Evolutionary conservation across 2,329 filamentous ascomycete species (phyloP), one percentile per base, ranked within the genome.

Genomic region (Cladophialophora chaetospira): DNA sequence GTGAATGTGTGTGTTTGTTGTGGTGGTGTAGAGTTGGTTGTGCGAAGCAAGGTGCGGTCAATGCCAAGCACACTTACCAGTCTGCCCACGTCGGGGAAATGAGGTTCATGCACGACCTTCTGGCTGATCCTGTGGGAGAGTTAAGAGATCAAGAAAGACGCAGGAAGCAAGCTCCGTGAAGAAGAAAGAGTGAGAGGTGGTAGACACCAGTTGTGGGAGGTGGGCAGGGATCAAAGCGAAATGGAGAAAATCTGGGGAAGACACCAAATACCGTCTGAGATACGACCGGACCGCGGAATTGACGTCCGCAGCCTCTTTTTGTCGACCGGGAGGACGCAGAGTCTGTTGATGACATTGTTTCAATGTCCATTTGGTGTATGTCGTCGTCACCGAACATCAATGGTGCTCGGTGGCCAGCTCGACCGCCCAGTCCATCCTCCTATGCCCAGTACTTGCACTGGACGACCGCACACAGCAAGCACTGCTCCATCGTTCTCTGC

Each of bases 21-120:
- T 8, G 13, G 23, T 10, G 40, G 1, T 25, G 36, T 44, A 43
- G 33, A 13, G 25, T 40, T 23, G 25, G 13, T 21, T 43, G 25
- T 40, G n/a, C 17, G 26, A 21, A 15, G 11, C 5, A 13, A 50
- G 10, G 15, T 19, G 36, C 48, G 13, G n/a, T 28, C 31, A 10
- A 28, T 15, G n/a, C 15, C 25, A 42, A 17, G 29, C 35, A 13
- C 6, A 53, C 50, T 44, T 35, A 53, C 50, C 50, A 45, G 38
- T 26, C 17, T 36, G 2, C 2, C 5, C n/a, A 35, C 15, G 9
- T 13, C 4, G 50, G 23, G 9, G 13, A 8, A 10, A 17, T 17
- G 19, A 44, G 36, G 35, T 13, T 19, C 35, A n/a, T 43, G 4
- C 3, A 51, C 25, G 8, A 13, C 17, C 4, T 25, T 23, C 11